phyloP scores from a whole-genome alignment of 441 rosid genomes.

The Capsella rubella region DNA sequence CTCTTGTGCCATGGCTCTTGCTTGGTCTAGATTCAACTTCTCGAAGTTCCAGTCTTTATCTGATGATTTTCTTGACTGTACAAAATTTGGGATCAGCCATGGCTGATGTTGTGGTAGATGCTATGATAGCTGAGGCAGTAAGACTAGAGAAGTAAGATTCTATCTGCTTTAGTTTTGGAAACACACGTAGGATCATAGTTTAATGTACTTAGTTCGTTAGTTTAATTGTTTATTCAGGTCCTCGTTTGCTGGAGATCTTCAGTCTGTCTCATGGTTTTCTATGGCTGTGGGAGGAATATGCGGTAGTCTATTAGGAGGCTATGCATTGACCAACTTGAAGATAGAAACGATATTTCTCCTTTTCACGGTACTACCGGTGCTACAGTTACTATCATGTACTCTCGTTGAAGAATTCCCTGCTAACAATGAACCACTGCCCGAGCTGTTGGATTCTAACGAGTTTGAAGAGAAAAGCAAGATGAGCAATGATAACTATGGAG shows the following conservation, averaged over 20 bases:
- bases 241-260: conserved; percentile 93
- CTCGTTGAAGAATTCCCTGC: conserved; percentile 66
- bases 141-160: conserved; percentile 67
- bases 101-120: conserved; percentile 97
- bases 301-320: conserved; percentile 92
- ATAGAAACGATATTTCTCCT: conserved; percentile 80
- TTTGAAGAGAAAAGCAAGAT: conserved; percentile 52
- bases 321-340: conserved; percentile 71
- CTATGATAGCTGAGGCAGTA: conserved; percentile 98
- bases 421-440: conserved; percentile 45
- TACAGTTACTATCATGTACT: conserved; percentile 79
- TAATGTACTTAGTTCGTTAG: conserved; percentile 1
- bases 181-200: background rate
- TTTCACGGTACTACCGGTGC: conserved; percentile 70
- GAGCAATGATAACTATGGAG: conserved; percentile 45
- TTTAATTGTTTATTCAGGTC: conserved; percentile 58
- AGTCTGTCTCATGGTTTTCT: conserved; percentile 87
- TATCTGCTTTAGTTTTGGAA: conserved; percentile 3
- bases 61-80: conserved; percentile 69
- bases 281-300: conserved; percentile 94
- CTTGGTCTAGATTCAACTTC: conserved; percentile 61
- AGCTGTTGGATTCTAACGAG: conserved; percentile 42
- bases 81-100: conserved; percentile 95
- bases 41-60: conserved; percentile 69
- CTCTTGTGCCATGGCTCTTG: conserved; percentile 89